phyloP scores from a whole-genome alignment of 1,139 yeast genomes.

The Pichia sp. region DNA sequence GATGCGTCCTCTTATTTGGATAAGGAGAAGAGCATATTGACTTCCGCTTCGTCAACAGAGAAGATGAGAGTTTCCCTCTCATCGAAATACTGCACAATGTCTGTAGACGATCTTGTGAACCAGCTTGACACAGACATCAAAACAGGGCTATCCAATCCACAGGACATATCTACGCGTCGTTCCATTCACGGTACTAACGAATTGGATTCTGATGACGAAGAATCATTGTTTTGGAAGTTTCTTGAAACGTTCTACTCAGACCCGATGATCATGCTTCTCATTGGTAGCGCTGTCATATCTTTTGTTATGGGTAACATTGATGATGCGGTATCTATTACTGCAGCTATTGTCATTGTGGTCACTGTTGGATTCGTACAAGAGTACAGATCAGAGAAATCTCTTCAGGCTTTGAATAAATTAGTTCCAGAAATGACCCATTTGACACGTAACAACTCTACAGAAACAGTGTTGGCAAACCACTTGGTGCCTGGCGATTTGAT shows the following conservation, averaged over 20 bases:
- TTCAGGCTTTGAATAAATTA: conserved; percentile 83
- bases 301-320: conserved; percentile 90
- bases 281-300: conserved; percentile 82
- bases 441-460: conserved; percentile 71
- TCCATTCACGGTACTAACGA: conserved; percentile 76
- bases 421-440: conserved; percentile 94
- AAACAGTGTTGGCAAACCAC: conserved; percentile 75
- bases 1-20: conserved; percentile 11
- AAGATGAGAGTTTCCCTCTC: conserved; percentile 36
- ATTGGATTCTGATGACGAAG: conserved; percentile 69
- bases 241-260: conserved; percentile 78
- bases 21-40: conserved; percentile 18
- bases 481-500: conserved; percentile 95
- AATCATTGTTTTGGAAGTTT: conserved; percentile 64
- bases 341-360: conserved; percentile 86
- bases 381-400: conserved; percentile 86
- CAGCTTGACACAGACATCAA: conserved; percentile 58
- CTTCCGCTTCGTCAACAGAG: conserved; percentile 19
- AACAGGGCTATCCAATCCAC: conserved; percentile 60
- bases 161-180: conserved; percentile 68
- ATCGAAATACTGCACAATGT: conserved; percentile 49
- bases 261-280: conserved; percentile 78
- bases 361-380: conserved; percentile 96
- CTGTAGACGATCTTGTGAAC: conserved; percentile 57
- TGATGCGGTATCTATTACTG: conserved; percentile 84